These are phyloP conservation scores for Neckera pumila DNA, from an alignment of 225 moss, liverwort and hornwort genomes.

Conservation along the genomic window DNA sequence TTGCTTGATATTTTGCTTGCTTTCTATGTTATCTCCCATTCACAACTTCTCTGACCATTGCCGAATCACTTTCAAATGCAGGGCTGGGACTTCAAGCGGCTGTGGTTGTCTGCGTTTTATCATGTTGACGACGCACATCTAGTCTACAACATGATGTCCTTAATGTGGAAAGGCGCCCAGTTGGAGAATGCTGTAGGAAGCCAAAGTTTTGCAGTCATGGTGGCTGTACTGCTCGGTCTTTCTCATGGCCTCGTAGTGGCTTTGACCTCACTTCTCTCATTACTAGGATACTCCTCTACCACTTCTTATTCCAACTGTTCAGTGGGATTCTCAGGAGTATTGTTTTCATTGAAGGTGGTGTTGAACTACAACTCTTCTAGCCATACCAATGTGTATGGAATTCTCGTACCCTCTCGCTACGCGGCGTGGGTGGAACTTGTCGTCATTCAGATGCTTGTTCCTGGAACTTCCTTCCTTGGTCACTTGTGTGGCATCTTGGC, in stretches of 20 bases:
- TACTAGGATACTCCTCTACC: constrained; percentile 9
- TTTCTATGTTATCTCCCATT: not conserved
- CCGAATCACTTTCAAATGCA: constrained; percentile 5
- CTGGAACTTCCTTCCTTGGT: constrained; percentile 69
- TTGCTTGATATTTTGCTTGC: not conserved
- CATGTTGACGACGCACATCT: constrained; percentile 75
- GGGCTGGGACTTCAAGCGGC: constrained; percentile 57
- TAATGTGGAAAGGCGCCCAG: constrained; percentile 74
- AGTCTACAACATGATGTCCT: constrained; percentile 71
- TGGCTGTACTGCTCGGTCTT: constrained; percentile 52
- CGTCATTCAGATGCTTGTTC: constrained; percentile 63
- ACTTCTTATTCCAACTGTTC: constrained; percentile 57
- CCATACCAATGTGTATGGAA: constrained; percentile 46
- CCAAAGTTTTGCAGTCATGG: constrained; percentile 51
- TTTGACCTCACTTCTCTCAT: constrained; percentile 39
- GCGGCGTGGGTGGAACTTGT: constrained; percentile 80
- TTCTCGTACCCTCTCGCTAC: constrained; percentile 57
- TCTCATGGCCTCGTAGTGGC: constrained; percentile 57
- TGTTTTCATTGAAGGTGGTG: constrained; percentile 79
- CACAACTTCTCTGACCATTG: not conserved
- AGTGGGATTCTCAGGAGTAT: constrained; percentile 72
- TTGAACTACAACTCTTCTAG: constrained; percentile 55
- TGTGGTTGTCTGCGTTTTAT: constrained; percentile 75
- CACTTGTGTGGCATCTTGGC: constrained; percentile 76
- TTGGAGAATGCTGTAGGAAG: constrained; percentile 62